Conservation (phyloP, 257 asterid species). For the Haberlea rhodopensis region DNA sequence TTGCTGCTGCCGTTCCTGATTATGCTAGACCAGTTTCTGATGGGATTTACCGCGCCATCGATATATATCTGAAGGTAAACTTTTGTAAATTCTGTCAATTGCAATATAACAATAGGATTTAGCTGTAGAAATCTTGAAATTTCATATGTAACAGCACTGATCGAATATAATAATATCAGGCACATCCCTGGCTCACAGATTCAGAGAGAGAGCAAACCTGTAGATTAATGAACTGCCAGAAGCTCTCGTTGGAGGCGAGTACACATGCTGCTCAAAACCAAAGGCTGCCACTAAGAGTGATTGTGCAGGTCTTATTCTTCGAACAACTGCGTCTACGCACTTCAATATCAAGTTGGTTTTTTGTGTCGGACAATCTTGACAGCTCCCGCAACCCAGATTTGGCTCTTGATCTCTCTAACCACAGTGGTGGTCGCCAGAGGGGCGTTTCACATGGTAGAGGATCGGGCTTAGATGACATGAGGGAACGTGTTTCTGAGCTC, state of each 20-base stretch:
- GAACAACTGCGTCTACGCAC: constrained; percentile 86
- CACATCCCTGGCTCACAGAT: constrained; percentile 87
- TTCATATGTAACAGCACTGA: background rate
- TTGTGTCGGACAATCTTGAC: constrained; percentile 69
- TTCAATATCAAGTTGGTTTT: constrained; percentile 86
- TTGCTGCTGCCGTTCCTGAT: constrained; percentile 80
- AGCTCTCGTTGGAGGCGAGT: constrained; percentile 89
- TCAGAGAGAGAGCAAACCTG: constrained; percentile 74
- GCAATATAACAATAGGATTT: background rate
- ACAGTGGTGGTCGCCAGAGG: constrained; percentile 24
- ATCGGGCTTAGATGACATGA: constrained; percentile 53
- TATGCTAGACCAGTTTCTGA: constrained; percentile 77
- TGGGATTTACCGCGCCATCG: constrained; percentile 88
- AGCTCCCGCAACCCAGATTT: constrained; percentile 51
- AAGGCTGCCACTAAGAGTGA: constrained; percentile 81
- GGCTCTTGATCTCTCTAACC: constrained; percentile 33
- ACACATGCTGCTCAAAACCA: constrained; percentile 93
- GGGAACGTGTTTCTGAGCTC: constrained; percentile 66
- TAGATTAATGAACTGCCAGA: constrained; percentile 79
- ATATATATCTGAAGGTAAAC: constrained; percentile 78
- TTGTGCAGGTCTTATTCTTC: constrained; percentile 81
- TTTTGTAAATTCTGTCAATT: too few species aligned
- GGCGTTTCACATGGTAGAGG: constrained; percentile 25
- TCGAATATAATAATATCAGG: constrained; percentile 34
- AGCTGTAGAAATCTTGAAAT: background rate